Evolutionary conservation across 768 basidiomycete genomes (phyloP).

Genomic region (Hebeloma cylindrosporum): DNA sequence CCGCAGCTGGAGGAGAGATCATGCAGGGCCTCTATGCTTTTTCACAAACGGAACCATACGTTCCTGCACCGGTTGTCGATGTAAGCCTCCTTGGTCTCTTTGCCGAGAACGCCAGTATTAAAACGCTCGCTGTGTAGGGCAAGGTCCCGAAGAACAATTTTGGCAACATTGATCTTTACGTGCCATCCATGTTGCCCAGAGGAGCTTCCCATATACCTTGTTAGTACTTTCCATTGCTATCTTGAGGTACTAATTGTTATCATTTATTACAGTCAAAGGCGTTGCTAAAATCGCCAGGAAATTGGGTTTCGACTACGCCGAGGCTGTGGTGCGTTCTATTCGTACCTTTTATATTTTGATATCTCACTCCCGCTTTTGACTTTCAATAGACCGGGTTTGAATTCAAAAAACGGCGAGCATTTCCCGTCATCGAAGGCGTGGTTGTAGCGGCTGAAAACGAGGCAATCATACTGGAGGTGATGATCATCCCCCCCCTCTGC

Average conservation of each 20-base stretch:
- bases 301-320: slow-evolving; percentile 87
- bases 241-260: slow-evolving; percentile 11
- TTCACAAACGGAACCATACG: slow-evolving; percentile 81
- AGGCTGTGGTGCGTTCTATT: slow-evolving; percentile 79
- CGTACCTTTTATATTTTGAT: slow-evolving; percentile 1
- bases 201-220: slow-evolving; percentile 92
- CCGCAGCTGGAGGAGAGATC: slow-evolving; percentile 37
- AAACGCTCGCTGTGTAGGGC: slow-evolving; percentile 52
- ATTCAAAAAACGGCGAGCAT: slow-evolving; percentile 89
- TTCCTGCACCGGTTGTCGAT: slow-evolving; percentile 78
- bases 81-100: slow-evolving; percentile 43
- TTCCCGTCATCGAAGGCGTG: slow-evolving; percentile 81
- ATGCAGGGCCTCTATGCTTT: slow-evolving; percentile 89
- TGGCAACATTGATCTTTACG: slow-evolving; percentile 96
- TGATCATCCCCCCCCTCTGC: slow-evolving; percentile 13
- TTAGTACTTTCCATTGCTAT: slow-evolving; percentile 40
- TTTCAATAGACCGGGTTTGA: slow-evolving; percentile 84
- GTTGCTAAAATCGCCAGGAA: slow-evolving; percentile 85
- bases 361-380: slow-evolving; percentile 8
- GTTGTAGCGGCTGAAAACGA: slow-evolving; percentile 86
- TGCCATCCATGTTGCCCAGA: slow-evolving; percentile 88
- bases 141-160: slow-evolving; percentile 93
- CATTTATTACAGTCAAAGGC: slow-evolving; percentile 62
- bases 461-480: slow-evolving; percentile 68
- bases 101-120: not conserved